A percentile compares a stretch with the other conserved stretches of the same genome.
Evolutionary conservation across 1,284 basidiomycete genomes (phyloP).

Genomic region (Papiliotrema nemorosa): DNA sequence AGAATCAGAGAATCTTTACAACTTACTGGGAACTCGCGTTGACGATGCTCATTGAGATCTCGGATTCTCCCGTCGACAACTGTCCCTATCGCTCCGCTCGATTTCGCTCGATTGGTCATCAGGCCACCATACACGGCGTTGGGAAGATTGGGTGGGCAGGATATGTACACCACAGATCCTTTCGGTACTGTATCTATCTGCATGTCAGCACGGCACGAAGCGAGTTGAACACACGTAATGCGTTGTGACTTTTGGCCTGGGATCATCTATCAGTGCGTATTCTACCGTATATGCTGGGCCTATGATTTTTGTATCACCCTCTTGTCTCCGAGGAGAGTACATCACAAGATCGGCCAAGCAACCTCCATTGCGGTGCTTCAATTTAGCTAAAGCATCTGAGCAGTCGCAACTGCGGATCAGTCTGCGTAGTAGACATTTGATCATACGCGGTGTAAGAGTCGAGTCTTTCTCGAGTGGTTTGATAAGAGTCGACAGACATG

Average conservation of each 20-base stretch:
- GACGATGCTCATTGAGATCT: conserved; percentile 12
- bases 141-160: conserved; percentile 5
- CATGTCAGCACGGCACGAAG: not conserved
- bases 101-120: conserved; percentile 9
- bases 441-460: not conserved
- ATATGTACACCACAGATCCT: conserved; percentile 10
- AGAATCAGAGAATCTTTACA: not conserved
- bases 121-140: conserved; percentile 15
- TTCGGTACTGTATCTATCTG: conserved; percentile 10
- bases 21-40: conserved; percentile 7
- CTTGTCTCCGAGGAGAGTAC: conserved; percentile 10
- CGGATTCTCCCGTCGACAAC: conserved; percentile 11
- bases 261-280: conserved; percentile 3
- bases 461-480: not conserved
- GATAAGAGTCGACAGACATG: not conserved
- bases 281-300: conserved; percentile 11
- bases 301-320: conserved; percentile 6
- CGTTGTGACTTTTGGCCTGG: not conserved
- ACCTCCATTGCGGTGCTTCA: conserved; percentile 1
- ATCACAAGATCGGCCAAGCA: conserved; percentile 7
- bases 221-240: conserved; percentile 6
- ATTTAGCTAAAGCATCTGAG: conserved; percentile 10
- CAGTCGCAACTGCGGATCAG: conserved; percentile 5
- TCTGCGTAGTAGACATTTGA: not conserved
- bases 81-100: conserved; percentile 5